Percentiles rank a stretch among this genome's conserved stretches.
Evolutionary conservation across 202 grass and related monocot species (phyloP).

Genomic region (Carex arenaria): DNA sequence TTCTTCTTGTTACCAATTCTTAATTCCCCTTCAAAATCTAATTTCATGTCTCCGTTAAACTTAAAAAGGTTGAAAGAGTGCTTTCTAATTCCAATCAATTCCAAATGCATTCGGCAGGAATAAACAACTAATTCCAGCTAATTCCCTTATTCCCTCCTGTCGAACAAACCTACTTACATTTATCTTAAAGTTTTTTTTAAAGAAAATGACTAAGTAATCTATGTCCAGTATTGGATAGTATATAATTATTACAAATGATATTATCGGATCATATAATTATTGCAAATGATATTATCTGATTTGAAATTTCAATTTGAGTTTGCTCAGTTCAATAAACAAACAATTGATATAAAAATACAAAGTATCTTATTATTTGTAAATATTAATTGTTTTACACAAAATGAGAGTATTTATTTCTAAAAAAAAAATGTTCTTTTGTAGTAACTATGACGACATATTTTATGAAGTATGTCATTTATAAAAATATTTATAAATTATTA

Average conservation of each 20-base stretch:
- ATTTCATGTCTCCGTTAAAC: too few relatives aligned
- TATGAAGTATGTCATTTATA: not conserved
- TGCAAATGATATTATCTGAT: not conserved
- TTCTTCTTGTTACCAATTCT: too few relatives aligned
- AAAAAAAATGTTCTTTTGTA: too few relatives aligned
- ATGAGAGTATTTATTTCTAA: not conserved
- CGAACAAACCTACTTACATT: too few relatives aligned
- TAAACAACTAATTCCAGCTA: too few relatives aligned
- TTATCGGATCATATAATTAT: not conserved
- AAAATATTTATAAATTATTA: not conserved
- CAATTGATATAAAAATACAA: not conserved
- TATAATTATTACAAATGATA: not conserved
- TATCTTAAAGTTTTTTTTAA: too few relatives aligned
- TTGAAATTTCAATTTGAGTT: not conserved
- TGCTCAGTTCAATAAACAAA: not conserved
- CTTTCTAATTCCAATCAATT: too few relatives aligned
- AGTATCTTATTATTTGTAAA: not conserved
- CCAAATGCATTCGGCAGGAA: too few relatives aligned
- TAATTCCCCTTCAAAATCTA: too few relatives aligned
- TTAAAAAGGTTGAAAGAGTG: too few relatives aligned
- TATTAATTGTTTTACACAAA: not conserved
- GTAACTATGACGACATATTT: too few relatives aligned
- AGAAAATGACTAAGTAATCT: not conserved
- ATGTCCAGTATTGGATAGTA: not conserved
- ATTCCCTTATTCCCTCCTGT: too few relatives aligned